Conservation (phyloP, 176 grass and related monocot genomes). For the Elaeis guineensis region DNA sequence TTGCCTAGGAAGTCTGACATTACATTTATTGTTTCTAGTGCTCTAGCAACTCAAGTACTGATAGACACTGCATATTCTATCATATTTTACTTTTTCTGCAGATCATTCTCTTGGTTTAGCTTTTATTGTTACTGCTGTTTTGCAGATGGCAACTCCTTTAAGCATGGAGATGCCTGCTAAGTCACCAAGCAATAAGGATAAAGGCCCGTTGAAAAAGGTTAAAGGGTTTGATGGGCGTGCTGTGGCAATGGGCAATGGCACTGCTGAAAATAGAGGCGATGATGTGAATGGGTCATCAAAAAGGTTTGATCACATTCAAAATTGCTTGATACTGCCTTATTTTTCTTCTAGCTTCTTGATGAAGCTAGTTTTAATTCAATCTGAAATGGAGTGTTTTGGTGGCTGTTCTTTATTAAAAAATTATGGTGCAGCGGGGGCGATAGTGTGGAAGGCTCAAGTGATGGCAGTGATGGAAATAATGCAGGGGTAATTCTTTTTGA, state of each 20-base stretch:
- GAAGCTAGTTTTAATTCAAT: too few species aligned
- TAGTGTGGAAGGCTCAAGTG: conserved; percentile 62
- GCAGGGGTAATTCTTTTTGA: conserved; percentile 26
- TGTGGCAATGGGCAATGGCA: conserved; percentile 33
- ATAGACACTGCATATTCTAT: too few species aligned
- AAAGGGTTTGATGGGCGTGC: conserved; percentile 50
- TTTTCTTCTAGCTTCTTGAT: too few species aligned
- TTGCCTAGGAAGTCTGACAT: not conserved
- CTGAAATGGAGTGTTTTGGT: too few species aligned
- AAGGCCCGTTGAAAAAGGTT: conserved; percentile 34
- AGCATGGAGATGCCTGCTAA: conserved; percentile 51
- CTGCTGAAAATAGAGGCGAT: conserved; percentile 37
- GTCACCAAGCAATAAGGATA: conserved; percentile 45
- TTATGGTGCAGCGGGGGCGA: conserved; percentile 28
- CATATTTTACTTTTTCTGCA: too few species aligned
- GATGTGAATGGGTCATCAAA: conserved; percentile 23
- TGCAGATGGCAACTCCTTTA: conserved; percentile 54
- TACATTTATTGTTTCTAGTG: too few species aligned
- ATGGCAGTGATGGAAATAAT: conserved; percentile 32
- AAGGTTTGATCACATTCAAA: not conserved
- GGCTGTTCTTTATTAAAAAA: too few species aligned
- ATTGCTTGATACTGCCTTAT: too few species aligned
- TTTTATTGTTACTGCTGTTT: not conserved
- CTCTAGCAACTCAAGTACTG: too few species aligned
- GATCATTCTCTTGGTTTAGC: not conserved